phyloP scores from a whole-genome alignment of 352 stramenopile species.

The Globisporangium camurandrum region DNA sequence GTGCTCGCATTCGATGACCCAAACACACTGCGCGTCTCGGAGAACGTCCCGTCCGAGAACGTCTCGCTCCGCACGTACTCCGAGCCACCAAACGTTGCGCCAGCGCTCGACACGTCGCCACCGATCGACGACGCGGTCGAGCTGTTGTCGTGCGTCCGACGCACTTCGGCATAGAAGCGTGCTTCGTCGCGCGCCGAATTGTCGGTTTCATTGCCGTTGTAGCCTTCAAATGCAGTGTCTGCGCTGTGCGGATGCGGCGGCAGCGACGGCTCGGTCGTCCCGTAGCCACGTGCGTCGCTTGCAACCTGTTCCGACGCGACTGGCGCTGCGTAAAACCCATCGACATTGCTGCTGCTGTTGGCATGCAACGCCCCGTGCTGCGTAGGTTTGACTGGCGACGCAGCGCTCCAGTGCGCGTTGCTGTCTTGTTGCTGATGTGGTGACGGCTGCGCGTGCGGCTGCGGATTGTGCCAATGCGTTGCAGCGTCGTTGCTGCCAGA shows the following conservation, averaged over 20 bases:
- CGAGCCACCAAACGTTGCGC: conserved; percentile 67
- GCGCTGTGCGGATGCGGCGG: not conserved
- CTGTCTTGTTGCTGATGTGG: not conserved
- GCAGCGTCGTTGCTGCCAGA: not conserved
- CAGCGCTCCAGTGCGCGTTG: not conserved
- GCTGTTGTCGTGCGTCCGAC: conserved; percentile 14
- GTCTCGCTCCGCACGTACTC: conserved; percentile 56
- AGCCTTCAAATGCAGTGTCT: conserved; percentile 7
- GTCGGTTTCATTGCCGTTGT: too few species aligned
- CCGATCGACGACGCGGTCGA: conserved; percentile 61
- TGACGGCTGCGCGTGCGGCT: too few species aligned
- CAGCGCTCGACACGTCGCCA: conserved; percentile 49
- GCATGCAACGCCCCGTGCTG: too few species aligned
- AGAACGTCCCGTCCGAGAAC: conserved; percentile 61
- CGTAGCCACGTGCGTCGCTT: not conserved
- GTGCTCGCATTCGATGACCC: conserved; percentile 71
- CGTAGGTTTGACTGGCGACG: conserved; percentile 4
- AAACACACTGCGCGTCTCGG: conserved; percentile 63
- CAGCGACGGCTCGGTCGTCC: not conserved
- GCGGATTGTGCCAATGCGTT: conserved; percentile 6
- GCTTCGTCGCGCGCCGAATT: conserved; percentile 11
- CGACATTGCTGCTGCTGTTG: not conserved
- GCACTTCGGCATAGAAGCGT: conserved; percentile 13
- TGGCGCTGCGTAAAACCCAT: not conserved
- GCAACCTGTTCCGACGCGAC: conserved; percentile 8